A percentile compares a stretch with the other conserved stretches of the same genome.
These are phyloP conservation scores for Tuber aestivum DNA, from an alignment of 495 filamentous ascomycete species.

Conservation along the genomic window DNA sequence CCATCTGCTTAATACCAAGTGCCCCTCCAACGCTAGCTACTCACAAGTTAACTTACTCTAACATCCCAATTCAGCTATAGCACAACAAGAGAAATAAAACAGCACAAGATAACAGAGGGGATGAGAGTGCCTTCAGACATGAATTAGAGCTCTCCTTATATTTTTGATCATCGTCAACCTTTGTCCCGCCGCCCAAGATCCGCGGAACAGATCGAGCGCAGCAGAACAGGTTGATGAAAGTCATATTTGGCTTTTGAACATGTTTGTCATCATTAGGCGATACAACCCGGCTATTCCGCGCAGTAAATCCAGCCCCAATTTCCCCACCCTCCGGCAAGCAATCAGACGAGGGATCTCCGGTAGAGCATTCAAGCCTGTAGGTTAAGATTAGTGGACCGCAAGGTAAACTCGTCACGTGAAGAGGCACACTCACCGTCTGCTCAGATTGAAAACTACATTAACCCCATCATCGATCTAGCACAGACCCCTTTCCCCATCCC, in stretches of 20 bases:
- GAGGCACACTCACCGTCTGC: not conserved
- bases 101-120: not conserved
- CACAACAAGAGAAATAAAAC: not conserved
- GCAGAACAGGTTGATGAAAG: not conserved
- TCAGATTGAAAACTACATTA: constrained; percentile 6
- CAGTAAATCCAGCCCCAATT: not conserved
- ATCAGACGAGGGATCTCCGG: not conserved
- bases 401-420: not conserved
- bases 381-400: not conserved
- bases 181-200: not conserved
- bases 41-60: not conserved
- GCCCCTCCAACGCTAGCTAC: not conserved
- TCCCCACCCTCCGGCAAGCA: not conserved
- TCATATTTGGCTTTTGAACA: constrained; percentile 5
- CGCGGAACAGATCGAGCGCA: not conserved
- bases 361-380: not conserved
- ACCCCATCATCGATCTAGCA: not conserved
- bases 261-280: not conserved
- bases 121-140: constrained; percentile 2
- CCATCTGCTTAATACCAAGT: not conserved
- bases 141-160: constrained; percentile 3
- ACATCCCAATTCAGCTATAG: not conserved
- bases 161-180: constrained; percentile 2
- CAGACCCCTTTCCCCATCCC: not conserved
- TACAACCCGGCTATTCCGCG: not conserved